Evolutionary conservation across 306 rosid species (phyloP).

Genomic region (Rubus idaeus): DNA sequence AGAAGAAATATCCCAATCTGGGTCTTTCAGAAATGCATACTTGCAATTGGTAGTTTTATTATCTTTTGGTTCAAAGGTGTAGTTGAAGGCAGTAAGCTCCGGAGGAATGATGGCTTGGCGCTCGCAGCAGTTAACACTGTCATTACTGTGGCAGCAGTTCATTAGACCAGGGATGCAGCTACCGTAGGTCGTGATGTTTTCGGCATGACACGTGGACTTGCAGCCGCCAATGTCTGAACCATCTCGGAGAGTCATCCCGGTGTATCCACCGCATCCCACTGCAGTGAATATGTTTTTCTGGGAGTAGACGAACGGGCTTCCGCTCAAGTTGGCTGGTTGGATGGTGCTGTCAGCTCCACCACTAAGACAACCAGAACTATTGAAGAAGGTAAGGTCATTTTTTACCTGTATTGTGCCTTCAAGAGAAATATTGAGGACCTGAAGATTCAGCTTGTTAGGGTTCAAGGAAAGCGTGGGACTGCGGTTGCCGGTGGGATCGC

Average conservation of each 20-base stretch:
- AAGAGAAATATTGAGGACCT: not conserved
- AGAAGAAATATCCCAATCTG: too few species aligned
- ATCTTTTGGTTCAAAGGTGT: too few species aligned
- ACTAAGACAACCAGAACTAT: too few species aligned
- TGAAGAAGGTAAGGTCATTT: not conserved
- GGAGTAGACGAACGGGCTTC: slow-evolving; percentile 1
- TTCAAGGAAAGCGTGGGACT: not conserved
- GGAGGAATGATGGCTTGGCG: not conserved
- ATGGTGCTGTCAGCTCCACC: too few species aligned
- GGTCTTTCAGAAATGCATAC: slow-evolving; percentile 14
- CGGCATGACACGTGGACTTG: not conserved
- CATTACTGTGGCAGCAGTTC: too few species aligned
- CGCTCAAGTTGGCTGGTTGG: not conserved
- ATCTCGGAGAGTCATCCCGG: not conserved
- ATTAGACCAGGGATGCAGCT: not conserved
- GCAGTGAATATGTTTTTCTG: not conserved
- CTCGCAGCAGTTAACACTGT: not conserved
- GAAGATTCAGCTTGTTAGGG: not conserved
- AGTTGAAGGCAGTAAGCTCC: not conserved
- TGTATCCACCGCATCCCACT: not conserved
- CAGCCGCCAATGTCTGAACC: not conserved
- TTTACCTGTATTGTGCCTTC: not conserved
- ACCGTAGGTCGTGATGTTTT: too few species aligned
- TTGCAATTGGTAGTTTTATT: not conserved
- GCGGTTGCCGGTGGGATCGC: not conserved